A percentile compares a stretch with the other conserved stretches of the same genome.
phyloP scores from a whole-genome alignment of 257 asterid genomes.

The Primulina huaijiensis region DNA sequence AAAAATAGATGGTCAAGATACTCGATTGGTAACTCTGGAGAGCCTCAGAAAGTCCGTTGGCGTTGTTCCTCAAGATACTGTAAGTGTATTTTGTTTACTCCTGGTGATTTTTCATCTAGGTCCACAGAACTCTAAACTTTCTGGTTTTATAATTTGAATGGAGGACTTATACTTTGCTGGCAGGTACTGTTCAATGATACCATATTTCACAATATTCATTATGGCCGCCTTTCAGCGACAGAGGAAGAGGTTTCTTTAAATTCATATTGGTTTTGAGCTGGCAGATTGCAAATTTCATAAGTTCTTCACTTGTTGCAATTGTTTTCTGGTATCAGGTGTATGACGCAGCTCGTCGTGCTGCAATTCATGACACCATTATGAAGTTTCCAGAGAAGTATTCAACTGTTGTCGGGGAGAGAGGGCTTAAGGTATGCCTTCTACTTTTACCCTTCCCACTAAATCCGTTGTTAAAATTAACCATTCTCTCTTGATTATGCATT shows the following conservation, averaged over 20 bases:
- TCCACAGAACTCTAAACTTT: slow-evolving; percentile 7
- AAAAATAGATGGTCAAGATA: slow-evolving; percentile 88
- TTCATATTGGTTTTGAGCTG: neutral
- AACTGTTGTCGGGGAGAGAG: slow-evolving; percentile 97
- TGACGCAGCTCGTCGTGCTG: slow-evolving; percentile 91
- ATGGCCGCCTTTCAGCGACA: slow-evolving; percentile 87
- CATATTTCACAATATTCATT: slow-evolving; percentile 87
- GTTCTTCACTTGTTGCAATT: slow-evolving; percentile 21
- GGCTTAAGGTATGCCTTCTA: slow-evolving; percentile 69
- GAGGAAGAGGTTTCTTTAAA: slow-evolving; percentile 70
- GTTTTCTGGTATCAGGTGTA: slow-evolving; percentile 54
- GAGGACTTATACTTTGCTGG: slow-evolving; percentile 25
- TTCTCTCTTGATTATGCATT: slow-evolving; percentile 7
- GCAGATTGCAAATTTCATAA: slow-evolving; percentile 13
- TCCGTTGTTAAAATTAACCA: neutral
- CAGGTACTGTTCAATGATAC: slow-evolving; percentile 97
- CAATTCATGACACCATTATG: slow-evolving; percentile 93
- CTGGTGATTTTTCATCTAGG: neutral
- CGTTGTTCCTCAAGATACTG: slow-evolving; percentile 99
- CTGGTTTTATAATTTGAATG: slow-evolving; percentile 6
- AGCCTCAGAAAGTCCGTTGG: slow-evolving; percentile 94
- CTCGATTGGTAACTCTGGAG: slow-evolving; percentile 71
- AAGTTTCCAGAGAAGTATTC: slow-evolving; percentile 77
- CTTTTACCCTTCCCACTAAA: slow-evolving; percentile 9
- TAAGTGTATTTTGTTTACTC: slow-evolving; percentile 41